These are phyloP conservation scores for Boletellus deceptivus DNA, from an alignment of 1,284 basidiomycete species.

Conservation along the genomic window DNA sequence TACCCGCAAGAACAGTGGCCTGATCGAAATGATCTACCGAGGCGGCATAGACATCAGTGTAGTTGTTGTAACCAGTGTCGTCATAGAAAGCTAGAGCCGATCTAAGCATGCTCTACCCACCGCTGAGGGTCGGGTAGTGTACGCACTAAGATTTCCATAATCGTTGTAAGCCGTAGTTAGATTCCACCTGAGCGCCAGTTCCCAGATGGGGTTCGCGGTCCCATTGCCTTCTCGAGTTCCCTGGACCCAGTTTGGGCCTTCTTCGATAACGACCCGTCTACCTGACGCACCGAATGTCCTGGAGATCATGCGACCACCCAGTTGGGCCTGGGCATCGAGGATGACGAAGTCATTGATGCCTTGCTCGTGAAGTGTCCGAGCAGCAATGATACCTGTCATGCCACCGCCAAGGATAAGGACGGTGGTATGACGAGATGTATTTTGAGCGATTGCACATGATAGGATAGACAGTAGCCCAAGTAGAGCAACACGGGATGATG, in stretches of 20 bases:
- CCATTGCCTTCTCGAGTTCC: constrained; percentile 55
- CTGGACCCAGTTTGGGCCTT: constrained; percentile 73
- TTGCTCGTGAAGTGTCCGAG: constrained; percentile 54
- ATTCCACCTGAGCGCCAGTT: constrained; percentile 59
- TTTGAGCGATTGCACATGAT: constrained; percentile 5
- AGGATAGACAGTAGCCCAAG: constrained; percentile 8
- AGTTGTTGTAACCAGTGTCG: constrained; percentile 46
- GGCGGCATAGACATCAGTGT: constrained; percentile 41
- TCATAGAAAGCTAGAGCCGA: constrained; percentile 48
- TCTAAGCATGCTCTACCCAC: background rate
- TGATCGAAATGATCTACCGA: constrained; percentile 41
- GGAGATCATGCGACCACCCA: constrained; percentile 62
- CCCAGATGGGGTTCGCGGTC: constrained; percentile 58
- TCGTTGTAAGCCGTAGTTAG: constrained; percentile 48
- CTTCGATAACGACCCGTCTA: constrained; percentile 48
- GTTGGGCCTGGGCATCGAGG: constrained; percentile 55
- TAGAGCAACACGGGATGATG: background rate
- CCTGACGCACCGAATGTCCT: constrained; percentile 41
- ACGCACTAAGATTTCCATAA: constrained; percentile 50
- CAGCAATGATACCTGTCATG: constrained; percentile 64
- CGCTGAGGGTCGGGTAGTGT: background rate
- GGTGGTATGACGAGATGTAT: constrained; percentile 22
- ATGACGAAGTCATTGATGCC: constrained; percentile 62
- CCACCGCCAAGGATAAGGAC: constrained; percentile 63
- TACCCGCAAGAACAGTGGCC: constrained; percentile 46